Evolutionary conservation across 78 protist species (phyloP), one percentile per base, ranked within the genome.

Genomic region (Chrysochromulina parva): DNA sequence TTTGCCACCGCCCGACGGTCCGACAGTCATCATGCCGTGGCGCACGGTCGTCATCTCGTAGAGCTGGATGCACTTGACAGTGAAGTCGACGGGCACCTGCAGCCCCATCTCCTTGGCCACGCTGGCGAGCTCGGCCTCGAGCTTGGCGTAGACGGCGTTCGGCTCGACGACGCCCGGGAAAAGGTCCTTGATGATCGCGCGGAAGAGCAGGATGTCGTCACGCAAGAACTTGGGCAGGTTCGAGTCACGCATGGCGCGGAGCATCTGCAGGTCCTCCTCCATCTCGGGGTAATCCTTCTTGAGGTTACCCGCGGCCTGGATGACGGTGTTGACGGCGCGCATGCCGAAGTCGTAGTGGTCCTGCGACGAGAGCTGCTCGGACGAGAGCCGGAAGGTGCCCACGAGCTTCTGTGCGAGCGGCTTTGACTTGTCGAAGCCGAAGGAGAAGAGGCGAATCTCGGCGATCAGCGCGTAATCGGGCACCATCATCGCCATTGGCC

Each of bases 21-120:
- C 98, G 54, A 97, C 98, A 0, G 96, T 88, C 98, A 97, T 97
- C 62, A 97, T 92, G 0, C 98, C 98, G 91, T 97, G 98, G 11
- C 98, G 95, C 66, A 98, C 94, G 9, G 92, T 92, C 1, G 96
- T 94, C 55, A 95, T 95, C 28, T 97, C 98, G 94, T 93, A 96
- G 48, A 97, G 92, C 93, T 97, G 96, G 38, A 95, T 60, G 88
- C 94, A 90, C 92, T 97, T 97, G 54, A 17, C 13, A 26, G 90
- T n/a, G 85, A 95, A 96, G 28, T 3, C 19, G 17, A 57, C 76
- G 22, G 71, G 91, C 11, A 91, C 69, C 85, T 95, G 95, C 48
- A 92, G 89, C 1, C 85, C 88, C 62, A 20, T 9, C 20, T 85
- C 74, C 1, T 6, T 47, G n/a, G 67, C 9, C 50, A 59, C 0